These are phyloP conservation scores for Chalciporus pseudorubinellus DNA, from an alignment of 768 basidiomycete genomes.

Conservation along the genomic window DNA sequence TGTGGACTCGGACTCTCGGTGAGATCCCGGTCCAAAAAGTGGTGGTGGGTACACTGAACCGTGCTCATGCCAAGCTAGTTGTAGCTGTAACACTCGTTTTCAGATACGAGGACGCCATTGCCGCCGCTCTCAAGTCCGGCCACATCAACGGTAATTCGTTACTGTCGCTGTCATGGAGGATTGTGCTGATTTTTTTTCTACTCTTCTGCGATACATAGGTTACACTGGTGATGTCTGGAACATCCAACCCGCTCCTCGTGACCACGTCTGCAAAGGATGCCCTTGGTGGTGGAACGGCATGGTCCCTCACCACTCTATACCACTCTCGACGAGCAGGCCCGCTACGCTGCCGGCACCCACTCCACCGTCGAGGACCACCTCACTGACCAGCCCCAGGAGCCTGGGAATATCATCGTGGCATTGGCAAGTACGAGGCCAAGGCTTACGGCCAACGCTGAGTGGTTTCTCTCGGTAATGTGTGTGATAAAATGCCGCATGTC, in stretches of 20 bases:
- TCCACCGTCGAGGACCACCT: conserved; percentile 73
- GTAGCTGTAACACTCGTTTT: too few relatives aligned
- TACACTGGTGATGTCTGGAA: conserved; percentile 74
- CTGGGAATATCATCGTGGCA: conserved; percentile 74
- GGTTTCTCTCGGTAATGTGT: neutral
- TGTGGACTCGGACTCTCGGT: too few relatives aligned
- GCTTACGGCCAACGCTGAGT: conserved; percentile 37
- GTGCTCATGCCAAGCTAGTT: too few relatives aligned
- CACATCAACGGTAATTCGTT: conserved; percentile 55
- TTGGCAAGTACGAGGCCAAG: conserved; percentile 53
- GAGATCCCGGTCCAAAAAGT: too few relatives aligned
- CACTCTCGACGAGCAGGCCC: conserved; percentile 83
- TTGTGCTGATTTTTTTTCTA: neutral
- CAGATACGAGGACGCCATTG: conserved; percentile 79
- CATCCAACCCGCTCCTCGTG: conserved; percentile 80
- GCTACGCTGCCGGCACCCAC: conserved; percentile 75
- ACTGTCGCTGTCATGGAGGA: neutral
- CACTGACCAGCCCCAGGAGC: conserved; percentile 60
- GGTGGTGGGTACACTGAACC: too few relatives aligned
- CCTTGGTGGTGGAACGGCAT: conserved; percentile 90
- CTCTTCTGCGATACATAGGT: conserved; percentile 13
- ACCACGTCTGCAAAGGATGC: conserved; percentile 82
- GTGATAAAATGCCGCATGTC: too few relatives aligned
- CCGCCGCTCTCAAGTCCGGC: conserved; percentile 71
- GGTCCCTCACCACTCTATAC: conserved; percentile 85